Evolutionary conservation across 768 basidiomycete species (phyloP), one percentile per base, ranked within the genome.

Genomic region (Gymnopilus dilepis): DNA sequence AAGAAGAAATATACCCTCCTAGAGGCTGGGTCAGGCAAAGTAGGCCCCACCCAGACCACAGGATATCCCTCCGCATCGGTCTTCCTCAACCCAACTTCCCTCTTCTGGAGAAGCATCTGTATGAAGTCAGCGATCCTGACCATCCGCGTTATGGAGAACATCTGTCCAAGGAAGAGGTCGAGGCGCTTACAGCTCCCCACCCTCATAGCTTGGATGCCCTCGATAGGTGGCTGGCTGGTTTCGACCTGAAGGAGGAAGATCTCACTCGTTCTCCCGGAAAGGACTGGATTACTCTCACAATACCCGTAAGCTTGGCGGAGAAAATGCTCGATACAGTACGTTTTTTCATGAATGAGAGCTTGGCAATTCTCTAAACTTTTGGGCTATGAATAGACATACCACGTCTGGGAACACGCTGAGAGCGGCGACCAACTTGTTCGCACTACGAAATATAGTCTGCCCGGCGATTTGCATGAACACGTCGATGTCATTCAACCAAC

Each of bases 401-500:
- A 85, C 59, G 70, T 87, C 38, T 92, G 85, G 82, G 77, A 81
- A 56, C 84, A 91, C 69, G 69, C 72, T 9, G 73, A 75, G 21
- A 81, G 76, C 53, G 87, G 84, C 3, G 84, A 86, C 30, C 71
- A 77, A 13, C 70, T 90, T 34, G 75, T 90, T 61, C 84, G 91
- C 56, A 88, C 91, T n/a, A 86, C 85, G 3, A 78, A 77, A 60
- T 92, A 90, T 75, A 87, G 85, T 66, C 80, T 92, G 17, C 90
- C 90, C 0, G 77, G 78, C 47, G 62, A 81, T 58, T 72, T 91
- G 47, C 80, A 86, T 65, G 74, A 77, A 3, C 88, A 91, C 67
- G 70, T 91, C 58, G 88, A 90, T 37, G 72, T 91, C 30, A 76
- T 92, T 28, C 88, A 91, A 62, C 90, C 90, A 0, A 91, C 90